These are phyloP conservation scores for Penicillium sp. DNA, from an alignment of 2,329 filamentous ascomycete genomes.

Conservation along the genomic window DNA sequence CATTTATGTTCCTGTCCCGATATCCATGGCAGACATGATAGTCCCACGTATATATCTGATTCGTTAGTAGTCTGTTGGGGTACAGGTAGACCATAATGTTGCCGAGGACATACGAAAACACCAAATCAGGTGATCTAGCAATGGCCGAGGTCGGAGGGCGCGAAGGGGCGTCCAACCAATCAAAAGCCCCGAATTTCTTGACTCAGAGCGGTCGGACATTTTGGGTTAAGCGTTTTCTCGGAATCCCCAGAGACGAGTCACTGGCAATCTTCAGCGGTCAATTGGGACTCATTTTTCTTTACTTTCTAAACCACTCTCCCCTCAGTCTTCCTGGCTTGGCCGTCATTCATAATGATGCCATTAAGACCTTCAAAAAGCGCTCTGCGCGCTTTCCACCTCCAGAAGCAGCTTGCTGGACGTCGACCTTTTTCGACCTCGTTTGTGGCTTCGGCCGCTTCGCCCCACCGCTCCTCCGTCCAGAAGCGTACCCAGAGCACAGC, in stretches of 20 bases:
- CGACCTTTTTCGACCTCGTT: conserved; percentile 46
- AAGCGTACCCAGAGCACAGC: conserved; percentile 49
- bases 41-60: neutral
- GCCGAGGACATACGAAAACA: conserved; percentile 8
- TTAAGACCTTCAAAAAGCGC: conserved; percentile 49
- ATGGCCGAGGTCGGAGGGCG: conserved; percentile 31
- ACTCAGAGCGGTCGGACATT: conserved; percentile 20
- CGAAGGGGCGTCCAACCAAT: conserved; percentile 22
- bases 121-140: conserved; percentile 14
- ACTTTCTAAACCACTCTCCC: conserved; percentile 15
- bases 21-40: neutral
- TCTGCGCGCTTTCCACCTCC: conserved; percentile 45
- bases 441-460: conserved; percentile 44
- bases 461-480: conserved; percentile 43
- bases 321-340: conserved; percentile 29
- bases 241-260: conserved; percentile 18
- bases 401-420: conserved; percentile 36
- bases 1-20: neutral
- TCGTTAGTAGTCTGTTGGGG: neutral
- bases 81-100: neutral
- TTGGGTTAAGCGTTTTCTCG: conserved; percentile 22
- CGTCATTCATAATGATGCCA: conserved; percentile 48
- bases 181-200: conserved; percentile 22
- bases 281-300: conserved; percentile 22
- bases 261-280: conserved; percentile 20